Conservation (phyloP, 2,329 filamentous ascomycete genomes). For the Seiridium unicorne region DNA sequence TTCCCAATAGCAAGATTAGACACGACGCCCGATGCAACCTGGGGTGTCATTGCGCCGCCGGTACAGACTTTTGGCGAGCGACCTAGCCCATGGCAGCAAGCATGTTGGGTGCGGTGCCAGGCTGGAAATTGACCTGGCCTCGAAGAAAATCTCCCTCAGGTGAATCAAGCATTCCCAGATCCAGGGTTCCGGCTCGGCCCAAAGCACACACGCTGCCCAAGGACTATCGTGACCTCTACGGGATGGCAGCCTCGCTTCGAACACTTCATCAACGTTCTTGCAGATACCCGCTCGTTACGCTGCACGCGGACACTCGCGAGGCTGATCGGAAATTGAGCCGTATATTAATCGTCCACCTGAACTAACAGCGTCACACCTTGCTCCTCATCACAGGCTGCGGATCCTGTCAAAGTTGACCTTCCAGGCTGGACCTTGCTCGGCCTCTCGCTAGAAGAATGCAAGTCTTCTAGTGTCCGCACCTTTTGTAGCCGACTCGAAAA, state of each 20-base stretch:
- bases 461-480: background rate
- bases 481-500: background rate
- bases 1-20: constrained; percentile 4
- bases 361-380: background rate
- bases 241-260: background rate
- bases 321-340: background rate
- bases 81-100: background rate
- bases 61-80: constrained; percentile 2
- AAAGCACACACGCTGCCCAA: background rate
- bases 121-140: constrained; percentile 8
- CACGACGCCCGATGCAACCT: constrained; percentile 5
- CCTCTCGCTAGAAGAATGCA: constrained; percentile 1
- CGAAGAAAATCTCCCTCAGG: constrained; percentile 6
- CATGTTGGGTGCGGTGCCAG: background rate
- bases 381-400: constrained; percentile 2
- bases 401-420: constrained; percentile 2
- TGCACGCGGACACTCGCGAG: background rate
- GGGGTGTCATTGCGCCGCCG: constrained; percentile 1
- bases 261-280: background rate
- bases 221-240: background rate
- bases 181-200: background rate
- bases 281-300: background rate
- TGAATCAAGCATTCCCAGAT: constrained; percentile 1
- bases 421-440: background rate
- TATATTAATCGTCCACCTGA: background rate